These are phyloP conservation scores for Plasmodium relictum DNA, from an alignment of 169 alveolate genomes.

Conservation along the genomic window DNA sequence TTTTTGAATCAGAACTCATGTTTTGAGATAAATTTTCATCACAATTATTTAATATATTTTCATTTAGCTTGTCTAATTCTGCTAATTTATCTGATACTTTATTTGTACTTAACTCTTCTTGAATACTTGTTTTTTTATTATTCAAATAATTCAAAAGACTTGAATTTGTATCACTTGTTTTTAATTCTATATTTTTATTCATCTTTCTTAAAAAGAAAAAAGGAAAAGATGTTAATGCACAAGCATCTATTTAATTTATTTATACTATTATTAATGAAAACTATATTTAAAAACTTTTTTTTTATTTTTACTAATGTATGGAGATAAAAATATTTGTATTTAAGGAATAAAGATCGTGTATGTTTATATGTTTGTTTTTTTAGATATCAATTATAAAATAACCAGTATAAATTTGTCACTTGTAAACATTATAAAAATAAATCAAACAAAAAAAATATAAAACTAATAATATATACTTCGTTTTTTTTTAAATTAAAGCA, in stretches of 20 bases:
- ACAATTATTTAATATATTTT: background rate
- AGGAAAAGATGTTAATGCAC: background rate
- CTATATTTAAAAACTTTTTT: background rate
- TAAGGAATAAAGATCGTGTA: background rate
- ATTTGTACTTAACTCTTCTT: conserved; percentile 13
- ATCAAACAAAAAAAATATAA: background rate
- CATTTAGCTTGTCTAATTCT: conserved; percentile 3
- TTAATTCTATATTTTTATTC: conserved; percentile 25
- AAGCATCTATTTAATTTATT: background rate
- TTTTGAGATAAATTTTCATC: conserved; percentile 13
- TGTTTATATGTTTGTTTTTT: background rate
- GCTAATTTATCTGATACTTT: background rate
- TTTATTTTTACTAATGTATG: background rate
- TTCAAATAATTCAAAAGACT: conserved; percentile 33
- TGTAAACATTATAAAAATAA: background rate
- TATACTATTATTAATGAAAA: background rate
- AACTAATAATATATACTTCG: background rate
- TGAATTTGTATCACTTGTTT: conserved; percentile 36
- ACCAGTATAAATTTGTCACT: conserved; percentile 5
- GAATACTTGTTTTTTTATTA: background rate
- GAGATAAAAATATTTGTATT: background rate
- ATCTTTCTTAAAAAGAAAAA: conserved; percentile 10
- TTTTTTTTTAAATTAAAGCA: background rate
- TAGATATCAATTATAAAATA: background rate
- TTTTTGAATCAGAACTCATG: conserved; percentile 1